Evolutionary conservation across 2,329 filamentous ascomycete genomes (phyloP), one percentile per base, ranked within the genome.

Genomic region (Ophiostoma ips): DNA sequence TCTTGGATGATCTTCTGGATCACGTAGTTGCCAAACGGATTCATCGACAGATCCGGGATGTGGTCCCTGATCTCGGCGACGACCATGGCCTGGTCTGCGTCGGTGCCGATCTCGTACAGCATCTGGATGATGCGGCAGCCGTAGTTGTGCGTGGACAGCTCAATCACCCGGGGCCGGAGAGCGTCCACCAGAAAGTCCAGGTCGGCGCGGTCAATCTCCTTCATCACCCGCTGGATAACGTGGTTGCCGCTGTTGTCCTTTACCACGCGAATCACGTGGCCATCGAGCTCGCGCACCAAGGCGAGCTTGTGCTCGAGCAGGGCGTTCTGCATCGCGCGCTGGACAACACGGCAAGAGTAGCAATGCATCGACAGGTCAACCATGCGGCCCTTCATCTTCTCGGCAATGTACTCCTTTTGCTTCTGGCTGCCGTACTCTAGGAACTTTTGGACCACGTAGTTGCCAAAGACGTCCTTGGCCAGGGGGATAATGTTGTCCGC

Each of bases 381-480:
- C 12, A 96, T 80, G 60, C 89, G 85, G 7, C 84, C 84, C 63
- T 83, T 86, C 88, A 96, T 95, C 64, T 85, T 81, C 55, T 81
- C 79, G 1, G 87, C 88, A 38, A 98, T 67, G 2, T 84, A 75
- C 64, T 83, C 88, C 70, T 98, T 98, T 68, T 98, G 92, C 0
- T 82, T 76, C 65, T 95, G 89, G 58, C 87, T 94, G 36, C 92
- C 90, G 63, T 96, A 87, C 63, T 96, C 90, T 55, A 96, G 95
- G 62, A 96, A 82, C 64, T 95, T 96, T 61, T 98, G 92, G 36
- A 96, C 89, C 34, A 98, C 92, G 61, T 96, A 98, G 64, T 98
- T 98, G 49, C 92, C 92, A 61, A 95, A 98, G 0, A 96, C 83
- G 63, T 96, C 92, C 43, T 83, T 90, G 87, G 95, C 95, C 45